Evolutionary conservation across 2,329 filamentous ascomycete species (phyloP).

Genomic region (Cercospora brassicicola): DNA sequence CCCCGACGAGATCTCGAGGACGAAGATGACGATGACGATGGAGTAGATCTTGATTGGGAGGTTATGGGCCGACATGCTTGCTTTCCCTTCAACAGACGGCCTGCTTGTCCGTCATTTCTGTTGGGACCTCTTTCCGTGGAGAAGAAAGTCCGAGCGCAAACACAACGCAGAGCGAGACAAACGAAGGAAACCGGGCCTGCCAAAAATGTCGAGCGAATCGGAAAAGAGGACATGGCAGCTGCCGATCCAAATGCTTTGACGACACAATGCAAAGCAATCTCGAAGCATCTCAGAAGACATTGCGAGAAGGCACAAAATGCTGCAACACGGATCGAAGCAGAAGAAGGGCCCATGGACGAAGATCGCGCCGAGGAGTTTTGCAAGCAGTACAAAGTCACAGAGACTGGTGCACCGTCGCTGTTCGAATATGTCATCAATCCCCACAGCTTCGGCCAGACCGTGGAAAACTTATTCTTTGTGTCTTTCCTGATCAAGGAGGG

Average conservation of each 20-base stretch:
- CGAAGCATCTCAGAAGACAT: constrained; percentile 56
- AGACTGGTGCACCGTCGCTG: constrained; percentile 70
- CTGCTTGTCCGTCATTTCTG: constrained; percentile 77
- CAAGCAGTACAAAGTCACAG: constrained; percentile 64
- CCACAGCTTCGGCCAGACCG: constrained; percentile 83
- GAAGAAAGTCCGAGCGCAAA: constrained; percentile 72
- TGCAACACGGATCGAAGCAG: constrained; percentile 31
- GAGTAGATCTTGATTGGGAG: constrained; percentile 77
- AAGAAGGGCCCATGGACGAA: constrained; percentile 40
- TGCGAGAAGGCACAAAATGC: constrained; percentile 37
- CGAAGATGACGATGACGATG: constrained; percentile 64
- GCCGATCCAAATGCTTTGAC: constrained; percentile 79
- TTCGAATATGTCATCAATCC: constrained; percentile 91
- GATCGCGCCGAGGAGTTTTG: constrained; percentile 53
- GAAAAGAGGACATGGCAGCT: constrained; percentile 70
- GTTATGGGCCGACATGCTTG: constrained; percentile 77
- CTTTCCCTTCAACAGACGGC: constrained; percentile 69
- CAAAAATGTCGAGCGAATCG: constrained; percentile 72
- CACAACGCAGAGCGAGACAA: constrained; percentile 70
- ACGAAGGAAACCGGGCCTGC: constrained; percentile 68
- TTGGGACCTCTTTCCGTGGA: constrained; percentile 86
- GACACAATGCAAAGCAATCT: constrained; percentile 73
- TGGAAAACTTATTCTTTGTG: constrained; percentile 96
- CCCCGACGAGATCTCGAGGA: constrained; percentile 44
- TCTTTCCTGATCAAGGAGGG: constrained; percentile 92